Evolutionary conservation across 2,329 filamentous ascomycete species (phyloP).

Genomic region (Alternaria brassicae): DNA sequence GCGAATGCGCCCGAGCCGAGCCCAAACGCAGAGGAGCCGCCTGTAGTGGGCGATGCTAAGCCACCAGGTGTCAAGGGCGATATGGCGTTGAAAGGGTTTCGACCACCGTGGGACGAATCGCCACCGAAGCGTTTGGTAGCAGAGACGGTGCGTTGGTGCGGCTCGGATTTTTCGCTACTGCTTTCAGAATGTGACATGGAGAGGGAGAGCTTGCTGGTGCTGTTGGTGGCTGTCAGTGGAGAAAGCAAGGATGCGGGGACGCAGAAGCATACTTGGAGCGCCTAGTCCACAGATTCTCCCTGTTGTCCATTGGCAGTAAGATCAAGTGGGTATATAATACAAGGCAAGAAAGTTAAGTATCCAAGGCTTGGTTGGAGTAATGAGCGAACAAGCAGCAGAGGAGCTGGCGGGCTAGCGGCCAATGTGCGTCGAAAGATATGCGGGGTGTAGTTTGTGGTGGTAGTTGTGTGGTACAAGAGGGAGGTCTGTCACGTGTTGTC

Average conservation of each 20-base stretch:
- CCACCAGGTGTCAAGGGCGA: conserved; percentile 71
- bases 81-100: conserved; percentile 80
- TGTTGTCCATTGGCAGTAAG: conserved; percentile 51
- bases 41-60: conserved; percentile 76
- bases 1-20: conserved; percentile 95
- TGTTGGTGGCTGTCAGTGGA: conserved; percentile 53
- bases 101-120: conserved; percentile 76
- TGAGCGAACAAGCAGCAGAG: conserved; percentile 45
- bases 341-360: conserved; percentile 22
- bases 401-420: conserved; percentile 37
- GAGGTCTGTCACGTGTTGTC: conserved; percentile 7
- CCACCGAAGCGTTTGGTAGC: conserved; percentile 78
- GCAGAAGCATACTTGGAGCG: conserved; percentile 74
- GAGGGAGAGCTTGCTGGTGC: conserved; percentile 88
- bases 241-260: conserved; percentile 24
- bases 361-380: conserved; percentile 43
- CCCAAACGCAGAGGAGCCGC: conserved; percentile 87
- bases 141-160: conserved; percentile 67
- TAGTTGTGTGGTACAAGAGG: conserved; percentile 13
- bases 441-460: conserved; percentile 12
- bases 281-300: conserved; percentile 72
- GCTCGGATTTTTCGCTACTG: conserved; percentile 58
- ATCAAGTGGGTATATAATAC: conserved; percentile 16
- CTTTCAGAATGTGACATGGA: conserved; percentile 71
- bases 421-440: conserved; percentile 13